Evolutionary conservation across 345 rosid genomes (phyloP).

Genomic region (Eucalyptus caleyi): DNA sequence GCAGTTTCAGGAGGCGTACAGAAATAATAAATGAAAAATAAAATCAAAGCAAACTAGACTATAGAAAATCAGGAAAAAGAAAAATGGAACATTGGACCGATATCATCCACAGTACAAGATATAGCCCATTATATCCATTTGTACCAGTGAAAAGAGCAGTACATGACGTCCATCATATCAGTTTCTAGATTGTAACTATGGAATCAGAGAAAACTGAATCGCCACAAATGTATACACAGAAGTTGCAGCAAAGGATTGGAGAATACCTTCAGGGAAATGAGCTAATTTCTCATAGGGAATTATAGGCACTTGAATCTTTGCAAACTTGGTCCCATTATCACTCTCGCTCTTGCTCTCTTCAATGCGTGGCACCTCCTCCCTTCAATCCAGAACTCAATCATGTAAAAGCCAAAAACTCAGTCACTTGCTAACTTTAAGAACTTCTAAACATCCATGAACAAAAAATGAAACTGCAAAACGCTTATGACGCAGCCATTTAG

Average conservation of each 20-base stretch:
- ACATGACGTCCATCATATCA: background rate
- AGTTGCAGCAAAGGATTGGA: background rate
- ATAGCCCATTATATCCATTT: background rate
- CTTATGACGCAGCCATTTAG: background rate
- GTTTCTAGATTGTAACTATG: background rate
- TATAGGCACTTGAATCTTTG: constrained; percentile 19
- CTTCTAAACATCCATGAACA: background rate
- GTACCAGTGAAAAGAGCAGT: background rate
- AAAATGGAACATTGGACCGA: background rate
- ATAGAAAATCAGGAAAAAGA: background rate
- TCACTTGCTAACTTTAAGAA: background rate
- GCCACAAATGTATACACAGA: background rate
- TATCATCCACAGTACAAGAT: background rate
- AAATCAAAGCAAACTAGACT: background rate
- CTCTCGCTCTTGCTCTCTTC: background rate
- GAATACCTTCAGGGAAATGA: constrained; percentile 22
- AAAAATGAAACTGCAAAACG: background rate
- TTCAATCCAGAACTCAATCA: background rate
- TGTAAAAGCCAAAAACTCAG: background rate
- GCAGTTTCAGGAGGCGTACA: background rate
- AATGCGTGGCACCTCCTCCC: constrained; percentile 14
- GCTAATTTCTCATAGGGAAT: constrained; percentile 27
- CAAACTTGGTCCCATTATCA: background rate
- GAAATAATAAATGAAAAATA: background rate
- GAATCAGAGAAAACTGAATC: background rate